Evolutionary conservation across 768 basidiomycete species (phyloP).

Genomic region (Mycena epipterygia): DNA sequence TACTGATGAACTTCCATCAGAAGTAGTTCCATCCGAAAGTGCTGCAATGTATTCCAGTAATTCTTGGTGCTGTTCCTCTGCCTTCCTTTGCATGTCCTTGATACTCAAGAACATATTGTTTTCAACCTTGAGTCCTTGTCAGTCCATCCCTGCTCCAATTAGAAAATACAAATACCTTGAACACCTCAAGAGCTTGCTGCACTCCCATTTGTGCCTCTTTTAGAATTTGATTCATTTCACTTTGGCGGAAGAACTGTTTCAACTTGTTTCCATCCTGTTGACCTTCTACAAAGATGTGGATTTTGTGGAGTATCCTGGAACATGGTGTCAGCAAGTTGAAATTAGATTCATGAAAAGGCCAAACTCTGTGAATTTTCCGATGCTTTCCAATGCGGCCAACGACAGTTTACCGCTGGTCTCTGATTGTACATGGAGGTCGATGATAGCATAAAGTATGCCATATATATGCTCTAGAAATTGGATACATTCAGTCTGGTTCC

Average conservation of each 20-base stretch:
- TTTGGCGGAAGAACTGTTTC: background rate
- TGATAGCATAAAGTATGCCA: background rate
- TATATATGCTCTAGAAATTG: background rate
- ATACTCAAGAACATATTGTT: background rate
- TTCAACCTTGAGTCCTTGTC: background rate
- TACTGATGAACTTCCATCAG: background rate
- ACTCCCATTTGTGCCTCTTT: background rate
- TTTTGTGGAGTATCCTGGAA: background rate
- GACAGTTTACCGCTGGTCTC: background rate
- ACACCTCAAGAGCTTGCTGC: background rate
- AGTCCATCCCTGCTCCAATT: background rate
- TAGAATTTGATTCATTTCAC: background rate
- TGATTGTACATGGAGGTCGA: background rate
- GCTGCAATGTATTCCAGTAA: background rate
- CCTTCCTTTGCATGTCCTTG: background rate
- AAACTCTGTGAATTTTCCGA: conserved; percentile 5
- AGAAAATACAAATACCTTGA: background rate
- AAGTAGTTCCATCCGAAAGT: background rate
- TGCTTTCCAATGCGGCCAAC: background rate
- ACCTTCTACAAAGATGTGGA: background rate
- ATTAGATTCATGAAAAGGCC: background rate
- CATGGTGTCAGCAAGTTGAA: background rate
- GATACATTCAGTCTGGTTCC: background rate
- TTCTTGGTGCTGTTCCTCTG: background rate
- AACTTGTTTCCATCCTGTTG: background rate